These are phyloP conservation scores for Dactylorhiza incarnata DNA, from an alignment of 106 monocot genomes.

Conservation along the genomic window DNA sequence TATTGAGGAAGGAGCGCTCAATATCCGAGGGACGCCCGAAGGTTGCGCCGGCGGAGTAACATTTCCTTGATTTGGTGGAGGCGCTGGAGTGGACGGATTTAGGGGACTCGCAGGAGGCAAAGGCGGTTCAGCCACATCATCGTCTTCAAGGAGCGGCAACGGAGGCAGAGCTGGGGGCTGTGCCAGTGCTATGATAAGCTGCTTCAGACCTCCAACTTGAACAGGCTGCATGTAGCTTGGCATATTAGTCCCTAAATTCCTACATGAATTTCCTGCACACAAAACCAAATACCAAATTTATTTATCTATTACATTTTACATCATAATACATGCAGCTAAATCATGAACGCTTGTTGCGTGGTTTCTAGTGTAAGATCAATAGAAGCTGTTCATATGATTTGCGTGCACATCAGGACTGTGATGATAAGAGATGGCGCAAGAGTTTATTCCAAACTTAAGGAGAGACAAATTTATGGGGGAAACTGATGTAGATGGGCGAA, in stretches of 20 bases:
- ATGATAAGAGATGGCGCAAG: too few relatives aligned
- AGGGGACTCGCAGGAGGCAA: constrained; percentile 27
- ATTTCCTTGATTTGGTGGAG: constrained; percentile 4
- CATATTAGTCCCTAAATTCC: constrained; percentile 15
- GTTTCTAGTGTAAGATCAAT: too few relatives aligned
- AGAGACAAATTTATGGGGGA: too few relatives aligned
- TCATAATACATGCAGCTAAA: neutral
- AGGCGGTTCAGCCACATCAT: constrained; percentile 53
- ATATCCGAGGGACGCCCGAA: neutral
- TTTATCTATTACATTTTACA: too few relatives aligned
- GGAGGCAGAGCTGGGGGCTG: constrained; percentile 41
- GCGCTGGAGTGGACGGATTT: neutral
- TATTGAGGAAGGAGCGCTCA: neutral
- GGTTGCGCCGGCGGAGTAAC: neutral
- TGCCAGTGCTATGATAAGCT: neutral
- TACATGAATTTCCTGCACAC: constrained; percentile 46
- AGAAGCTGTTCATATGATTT: too few relatives aligned
- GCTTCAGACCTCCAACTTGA: constrained; percentile 20
- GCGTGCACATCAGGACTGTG: too few relatives aligned
- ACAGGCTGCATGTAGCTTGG: constrained; percentile 35
- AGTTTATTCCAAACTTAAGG: too few relatives aligned
- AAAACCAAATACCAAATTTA: neutral
- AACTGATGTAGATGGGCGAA: too few relatives aligned
- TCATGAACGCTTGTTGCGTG: too few relatives aligned
- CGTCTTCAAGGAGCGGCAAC: constrained; percentile 22